Evolutionary conservation across 495 filamentous ascomycete genomes (phyloP).

Genomic region (Pseudotulostoma volvatum): DNA sequence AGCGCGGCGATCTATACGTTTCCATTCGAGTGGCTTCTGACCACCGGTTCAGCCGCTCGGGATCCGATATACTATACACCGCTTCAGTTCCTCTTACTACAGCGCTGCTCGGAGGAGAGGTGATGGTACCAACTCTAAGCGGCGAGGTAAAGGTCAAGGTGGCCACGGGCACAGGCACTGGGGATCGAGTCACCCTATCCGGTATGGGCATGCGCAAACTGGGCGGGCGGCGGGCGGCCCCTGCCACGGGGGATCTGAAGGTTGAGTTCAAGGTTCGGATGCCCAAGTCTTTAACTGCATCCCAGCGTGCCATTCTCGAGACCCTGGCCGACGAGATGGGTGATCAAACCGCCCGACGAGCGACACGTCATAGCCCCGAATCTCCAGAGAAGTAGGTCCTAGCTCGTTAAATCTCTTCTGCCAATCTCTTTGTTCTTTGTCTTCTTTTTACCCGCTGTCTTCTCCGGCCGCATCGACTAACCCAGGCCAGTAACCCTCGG

Average conservation of each 20-base stretch:
- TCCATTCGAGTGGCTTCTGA: constrained; percentile 70
- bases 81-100: constrained; percentile 84
- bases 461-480: constrained; percentile 2
- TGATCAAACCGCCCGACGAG: constrained; percentile 76
- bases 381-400: too few relatives aligned
- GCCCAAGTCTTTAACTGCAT: constrained; percentile 80
- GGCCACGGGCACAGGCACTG: constrained; percentile 76
- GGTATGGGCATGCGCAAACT: constrained; percentile 90
- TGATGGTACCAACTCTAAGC: constrained; percentile 77
- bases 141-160: constrained; percentile 79
- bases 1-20: constrained; percentile 75
- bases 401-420: too few relatives aligned
- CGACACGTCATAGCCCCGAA: too few relatives aligned
- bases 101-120: constrained; percentile 78
- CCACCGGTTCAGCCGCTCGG: constrained; percentile 66
- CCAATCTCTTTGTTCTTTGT: too few relatives aligned
- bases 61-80: constrained; percentile 83
- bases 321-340: constrained; percentile 90
- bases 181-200: constrained; percentile 69
- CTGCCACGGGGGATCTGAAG: constrained; percentile 56
- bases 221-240: constrained; percentile 31
- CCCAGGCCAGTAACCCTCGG: constrained; percentile 1
- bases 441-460: too few relatives aligned
- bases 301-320: constrained; percentile 82
- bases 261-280: constrained; percentile 91